phyloP scores from a whole-genome alignment of 306 rosid genomes.

The Quercus cerris region DNA sequence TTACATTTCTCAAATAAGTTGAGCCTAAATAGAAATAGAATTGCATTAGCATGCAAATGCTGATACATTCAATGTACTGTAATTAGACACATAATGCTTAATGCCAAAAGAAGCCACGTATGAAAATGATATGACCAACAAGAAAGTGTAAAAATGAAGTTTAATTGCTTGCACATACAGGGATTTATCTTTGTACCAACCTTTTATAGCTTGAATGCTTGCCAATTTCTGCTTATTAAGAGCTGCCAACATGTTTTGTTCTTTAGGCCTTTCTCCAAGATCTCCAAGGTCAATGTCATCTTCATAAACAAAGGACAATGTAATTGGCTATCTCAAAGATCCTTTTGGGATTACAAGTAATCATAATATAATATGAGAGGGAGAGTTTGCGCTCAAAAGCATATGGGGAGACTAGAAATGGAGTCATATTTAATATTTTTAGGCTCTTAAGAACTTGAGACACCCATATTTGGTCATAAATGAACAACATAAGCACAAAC shows the following conservation, averaged over 20 bases:
- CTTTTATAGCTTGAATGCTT: conserved; percentile 73
- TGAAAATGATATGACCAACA: background rate
- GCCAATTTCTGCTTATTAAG: conserved; percentile 71
- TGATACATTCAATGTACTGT: background rate
- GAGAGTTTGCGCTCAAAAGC: background rate
- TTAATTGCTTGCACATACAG: background rate
- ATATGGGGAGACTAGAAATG: background rate
- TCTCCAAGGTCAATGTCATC: conserved; percentile 76
- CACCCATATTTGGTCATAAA: background rate
- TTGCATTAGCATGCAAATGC: background rate
- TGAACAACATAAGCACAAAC: background rate
- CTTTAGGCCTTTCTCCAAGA: conserved; percentile 58
- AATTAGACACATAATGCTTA: background rate
- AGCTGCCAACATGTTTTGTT: conserved; percentile 58
- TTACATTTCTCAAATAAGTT: background rate
- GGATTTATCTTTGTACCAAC: conserved; percentile 31
- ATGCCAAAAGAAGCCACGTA: background rate
- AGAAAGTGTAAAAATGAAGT: background rate
- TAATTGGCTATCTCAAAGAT: conserved; percentile 2
- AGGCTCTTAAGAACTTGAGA: background rate
- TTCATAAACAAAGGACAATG: conserved; percentile 18
- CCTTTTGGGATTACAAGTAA: background rate
- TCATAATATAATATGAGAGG: background rate
- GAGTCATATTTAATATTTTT: background rate
- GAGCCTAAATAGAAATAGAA: background rate